Percentiles rank a stretch among this genome's conserved stretches.
Conservation (phyloP, 805 yeast genomes). For the Candida jianshihensis region DNA sequence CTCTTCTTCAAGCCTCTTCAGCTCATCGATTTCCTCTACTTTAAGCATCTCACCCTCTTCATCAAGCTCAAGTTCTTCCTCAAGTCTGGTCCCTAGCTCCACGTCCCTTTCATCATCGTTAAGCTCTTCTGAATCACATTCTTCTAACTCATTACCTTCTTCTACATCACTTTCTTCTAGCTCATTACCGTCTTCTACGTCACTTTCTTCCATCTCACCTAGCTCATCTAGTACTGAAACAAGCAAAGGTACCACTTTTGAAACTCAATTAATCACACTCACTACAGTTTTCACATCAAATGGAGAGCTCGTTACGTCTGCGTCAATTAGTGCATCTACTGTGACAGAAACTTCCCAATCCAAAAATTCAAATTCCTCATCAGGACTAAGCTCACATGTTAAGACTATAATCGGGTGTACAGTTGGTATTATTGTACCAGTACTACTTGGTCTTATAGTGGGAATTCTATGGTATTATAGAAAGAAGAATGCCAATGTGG, state of each 20-base stretch:
- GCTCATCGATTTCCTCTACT: not conserved
- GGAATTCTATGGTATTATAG: slow-evolving; percentile 13
- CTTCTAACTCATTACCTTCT: not conserved
- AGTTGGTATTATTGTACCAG: slow-evolving; percentile 66
- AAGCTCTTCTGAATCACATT: slow-evolving; percentile 1
- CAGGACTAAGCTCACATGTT: slow-evolving; percentile 42
- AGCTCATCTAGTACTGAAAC: no score
- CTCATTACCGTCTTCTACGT: slow-evolving; percentile 1
- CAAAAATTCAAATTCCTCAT: slow-evolving; percentile 1
- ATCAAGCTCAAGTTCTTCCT: slow-evolving; percentile 2
- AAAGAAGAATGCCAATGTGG: slow-evolving; percentile 11
- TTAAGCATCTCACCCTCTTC: slow-evolving; percentile 3
- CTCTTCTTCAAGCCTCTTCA: not conserved
- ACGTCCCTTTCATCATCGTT: slow-evolving; percentile 1
- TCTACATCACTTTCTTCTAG: slow-evolving; percentile 5
- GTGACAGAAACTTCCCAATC: slow-evolving; percentile 9
- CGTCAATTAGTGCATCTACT: slow-evolving; percentile 20
- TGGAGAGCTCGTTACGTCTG: slow-evolving; percentile 23
- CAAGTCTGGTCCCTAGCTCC: not conserved
- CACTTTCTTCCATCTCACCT: not conserved
- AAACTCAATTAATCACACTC: slow-evolving; percentile 20
- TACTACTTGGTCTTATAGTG: slow-evolving; percentile 24
- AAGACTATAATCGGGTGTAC: slow-evolving; percentile 61
- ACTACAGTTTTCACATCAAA: slow-evolving; percentile 27
- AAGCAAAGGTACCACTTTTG: not conserved